phyloP scores from a whole-genome alignment of 257 asterid species.

The Striga asiatica region DNA sequence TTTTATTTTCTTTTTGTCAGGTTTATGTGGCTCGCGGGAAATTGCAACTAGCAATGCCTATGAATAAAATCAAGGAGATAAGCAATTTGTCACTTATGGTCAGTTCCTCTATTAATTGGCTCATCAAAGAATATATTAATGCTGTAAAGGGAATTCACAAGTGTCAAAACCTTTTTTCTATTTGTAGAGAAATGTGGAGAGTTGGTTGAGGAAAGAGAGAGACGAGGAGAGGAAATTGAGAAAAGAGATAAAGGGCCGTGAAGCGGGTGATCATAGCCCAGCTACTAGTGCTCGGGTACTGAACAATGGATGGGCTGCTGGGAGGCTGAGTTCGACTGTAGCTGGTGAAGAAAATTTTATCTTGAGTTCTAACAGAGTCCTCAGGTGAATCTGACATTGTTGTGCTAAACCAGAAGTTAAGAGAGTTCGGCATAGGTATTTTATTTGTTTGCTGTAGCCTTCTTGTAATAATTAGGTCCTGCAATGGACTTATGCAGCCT shows the following conservation, averaged over 20 bases:
- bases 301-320: slow-evolving; percentile 99
- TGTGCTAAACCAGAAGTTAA: not conserved
- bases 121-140: no score
- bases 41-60: slow-evolving; percentile 74
- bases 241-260: slow-evolving; percentile 63
- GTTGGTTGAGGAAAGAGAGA: slow-evolving; percentile 96
- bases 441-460: not conserved
- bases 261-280: slow-evolving; percentile 31
- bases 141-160: no score
- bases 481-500: no score
- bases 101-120: slow-evolving; percentile 18
- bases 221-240: slow-evolving; percentile 64
- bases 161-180: no score
- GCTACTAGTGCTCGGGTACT: slow-evolving; percentile 41
- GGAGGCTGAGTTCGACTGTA: slow-evolving; percentile 74
- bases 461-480: not conserved
- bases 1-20: slow-evolving; percentile 25
- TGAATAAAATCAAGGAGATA: slow-evolving; percentile 57
- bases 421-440: not conserved
- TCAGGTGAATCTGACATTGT: slow-evolving; percentile 29
- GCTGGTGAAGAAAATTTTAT: slow-evolving; percentile 84
- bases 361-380: slow-evolving; percentile 87
- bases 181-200: slow-evolving; percentile 74
- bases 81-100: slow-evolving; percentile 86
- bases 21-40: slow-evolving; percentile 81